phyloP scores from a whole-genome alignment of 306 rosid species.

The Albizia julibrissin region DNA sequence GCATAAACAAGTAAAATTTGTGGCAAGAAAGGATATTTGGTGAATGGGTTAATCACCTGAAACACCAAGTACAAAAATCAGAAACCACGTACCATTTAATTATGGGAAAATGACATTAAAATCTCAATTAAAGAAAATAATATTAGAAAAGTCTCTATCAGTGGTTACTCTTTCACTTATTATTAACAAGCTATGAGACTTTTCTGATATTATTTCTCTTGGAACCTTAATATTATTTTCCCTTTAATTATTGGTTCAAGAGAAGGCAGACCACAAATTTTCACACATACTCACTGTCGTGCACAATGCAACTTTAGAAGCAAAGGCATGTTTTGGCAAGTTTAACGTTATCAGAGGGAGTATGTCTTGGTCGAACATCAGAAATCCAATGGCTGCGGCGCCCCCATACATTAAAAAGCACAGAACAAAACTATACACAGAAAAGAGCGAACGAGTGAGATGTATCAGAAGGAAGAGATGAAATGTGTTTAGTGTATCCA shows the following conservation, averaged over 20 bases:
- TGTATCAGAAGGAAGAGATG: slow-evolving; percentile 20
- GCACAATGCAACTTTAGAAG: slow-evolving; percentile 72
- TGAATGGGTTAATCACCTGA: slow-evolving; percentile 77
- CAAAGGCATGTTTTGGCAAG: slow-evolving; percentile 56
- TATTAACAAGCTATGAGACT: too few species aligned
- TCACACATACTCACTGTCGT: slow-evolving; percentile 56
- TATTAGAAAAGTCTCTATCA: too few species aligned
- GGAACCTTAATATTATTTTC: too few species aligned
- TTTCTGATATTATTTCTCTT: too few species aligned
- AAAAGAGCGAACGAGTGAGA: neutral
- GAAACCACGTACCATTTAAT: slow-evolving; percentile 15
- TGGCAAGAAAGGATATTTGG: slow-evolving; percentile 72
- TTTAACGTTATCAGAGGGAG: slow-evolving; percentile 76
- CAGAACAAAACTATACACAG: slow-evolving; percentile 58
- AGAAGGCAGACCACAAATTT: slow-evolving; percentile 8
- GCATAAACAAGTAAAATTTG: neutral
- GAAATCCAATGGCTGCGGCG: slow-evolving; percentile 67
- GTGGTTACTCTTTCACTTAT: too few species aligned
- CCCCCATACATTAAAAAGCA: slow-evolving; percentile 61
- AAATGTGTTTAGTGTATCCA: neutral
- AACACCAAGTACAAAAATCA: slow-evolving; percentile 34
- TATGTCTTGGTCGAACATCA: slow-evolving; percentile 69
- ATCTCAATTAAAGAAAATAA: too few species aligned
- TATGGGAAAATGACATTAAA: too few species aligned
- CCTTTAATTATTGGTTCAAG: neutral